phyloP scores from a whole-genome alignment of 176 grass and related monocot species.

The Saccharum officinarum region DNA sequence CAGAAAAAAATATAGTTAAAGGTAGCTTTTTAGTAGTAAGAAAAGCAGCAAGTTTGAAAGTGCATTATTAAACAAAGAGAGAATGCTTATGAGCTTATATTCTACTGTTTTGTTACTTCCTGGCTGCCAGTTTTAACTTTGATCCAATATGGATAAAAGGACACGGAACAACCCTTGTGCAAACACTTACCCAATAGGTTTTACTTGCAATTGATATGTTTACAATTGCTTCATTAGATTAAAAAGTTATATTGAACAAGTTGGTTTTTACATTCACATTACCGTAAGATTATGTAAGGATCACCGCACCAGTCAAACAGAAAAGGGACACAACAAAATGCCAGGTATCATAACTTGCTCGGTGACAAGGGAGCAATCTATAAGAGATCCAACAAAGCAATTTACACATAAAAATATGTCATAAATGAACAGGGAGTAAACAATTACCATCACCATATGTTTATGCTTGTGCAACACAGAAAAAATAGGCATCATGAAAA shows the following conservation, averaged over 20 bases:
- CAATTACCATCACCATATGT: neutral
- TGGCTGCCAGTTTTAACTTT: constrained; percentile 10
- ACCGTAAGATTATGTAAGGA: neutral
- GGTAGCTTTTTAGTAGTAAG: neutral
- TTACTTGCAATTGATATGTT: neutral
- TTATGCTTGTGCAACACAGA: neutral
- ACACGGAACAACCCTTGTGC: neutral
- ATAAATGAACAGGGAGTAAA: neutral
- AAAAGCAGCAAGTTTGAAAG: neutral
- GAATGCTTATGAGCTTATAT: neutral
- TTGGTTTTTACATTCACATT: constrained; percentile 2
- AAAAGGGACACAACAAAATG: constrained; percentile 1
- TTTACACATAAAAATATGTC: constrained; percentile 15
- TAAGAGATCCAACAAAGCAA: neutral
- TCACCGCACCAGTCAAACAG: constrained; percentile 1
- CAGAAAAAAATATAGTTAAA: neutral
- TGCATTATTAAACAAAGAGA: neutral
- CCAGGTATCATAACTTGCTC: neutral
- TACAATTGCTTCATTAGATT: neutral
- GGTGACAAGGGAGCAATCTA: too few relatives aligned
- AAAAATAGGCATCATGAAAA: neutral
- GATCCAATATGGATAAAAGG: neutral
- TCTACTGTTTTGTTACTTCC: neutral
- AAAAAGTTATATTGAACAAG: neutral
- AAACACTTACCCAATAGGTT: neutral